Evolutionary conservation across 2,329 filamentous ascomycete genomes (phyloP), one percentile per base, ranked within the genome.

Genomic region (Nemania sp.): DNA sequence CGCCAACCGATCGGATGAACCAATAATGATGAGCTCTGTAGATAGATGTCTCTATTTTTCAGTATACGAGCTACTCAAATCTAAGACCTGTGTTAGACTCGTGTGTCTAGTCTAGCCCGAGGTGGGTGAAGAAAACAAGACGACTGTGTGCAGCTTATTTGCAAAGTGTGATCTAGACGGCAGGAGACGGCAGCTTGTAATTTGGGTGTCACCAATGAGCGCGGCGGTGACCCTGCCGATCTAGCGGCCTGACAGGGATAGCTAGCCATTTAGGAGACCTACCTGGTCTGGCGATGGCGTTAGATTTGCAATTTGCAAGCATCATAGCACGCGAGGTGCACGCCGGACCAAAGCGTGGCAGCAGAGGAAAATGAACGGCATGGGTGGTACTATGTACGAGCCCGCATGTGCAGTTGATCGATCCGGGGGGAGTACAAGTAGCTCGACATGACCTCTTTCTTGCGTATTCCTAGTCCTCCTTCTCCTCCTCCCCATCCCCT

Each of bases 251-350:
- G 22, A 35, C 64, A 56, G 51, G 65, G 51, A 41, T 57, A 2
- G 52, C 27, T 26, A 11, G 35, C 53, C n/a, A 38, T 29, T 32
- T 55, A 10, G 45, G 32, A 41, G 10, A 32, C 29, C 61, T 58
- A n/a, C n/a, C n/a, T 24, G 20, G 43, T 2, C n/a, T 49, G 15
- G 26, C 61, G 5, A 56, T 54, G 61, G 52, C 52, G 18, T 22
- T n/a, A 35, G 45, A 51, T 41, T 41, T 41, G 35, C 35, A 41
- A 41, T 41, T 24, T 64, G 43, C 49, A 32, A 54, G 57, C 60
- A 54, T 57, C 45, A 49, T 56, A 61, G 57, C 63, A 66, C 57
- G 62, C 66, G 56, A 67, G 45, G 32, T 57, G 56, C 43, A 53
- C 55, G 62, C 49, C 29, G 62, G 45, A 20, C 20, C 47, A 26